Base-by-base conservation (phyloP, 106 monocot species). In the Triglochin maritima region DNA sequence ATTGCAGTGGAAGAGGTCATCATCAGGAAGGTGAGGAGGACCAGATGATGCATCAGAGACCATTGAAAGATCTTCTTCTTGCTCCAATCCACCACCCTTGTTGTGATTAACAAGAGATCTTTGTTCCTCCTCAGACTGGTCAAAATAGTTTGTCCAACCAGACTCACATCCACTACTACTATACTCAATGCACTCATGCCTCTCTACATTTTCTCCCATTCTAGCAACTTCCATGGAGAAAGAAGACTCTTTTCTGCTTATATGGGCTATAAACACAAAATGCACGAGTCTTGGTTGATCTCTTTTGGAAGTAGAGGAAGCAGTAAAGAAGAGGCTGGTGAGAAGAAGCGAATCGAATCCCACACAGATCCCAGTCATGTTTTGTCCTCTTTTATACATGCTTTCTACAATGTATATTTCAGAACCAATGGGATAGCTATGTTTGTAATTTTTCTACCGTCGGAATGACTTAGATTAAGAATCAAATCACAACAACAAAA, bases 41-140 rank as follows among this genome's bases (percentile, higher is more conserved):
- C 96, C 91, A 47, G 96, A 98, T 7, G 96, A 98, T 46, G 96
- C 96, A 75, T 98, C 96, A 15, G 96, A 98, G 62, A 98, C 78
- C 91, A 86, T 98, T 0, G 96, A 98, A 4, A 84, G 67, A 59
- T 84, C 96, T 59, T 92, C 96, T 46, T 84, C 90, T 46, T 83
- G 83, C 12, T 80, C 78, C 56, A 17, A 64, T 48, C 11, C 48
- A 6, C 49, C 48, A 29, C 83, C 93, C 46, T 85, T 85, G 56
- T 79, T 83, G 43, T 54, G 63, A 48, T 72, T 64, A 2, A 7
- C 62, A 56, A 11, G 49, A 62, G 64, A 50, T n/a, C 12, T 53
- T n/a, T 49, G 62, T 47, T 47, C 29, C 47, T 71, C 69, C 7
- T 67, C 63, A 47, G 84, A 81, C 8, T 81, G 80, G 59, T 81